phyloP scores from a whole-genome alignment of 140 eudicot genomes.

The Bidens hawaiensis region DNA sequence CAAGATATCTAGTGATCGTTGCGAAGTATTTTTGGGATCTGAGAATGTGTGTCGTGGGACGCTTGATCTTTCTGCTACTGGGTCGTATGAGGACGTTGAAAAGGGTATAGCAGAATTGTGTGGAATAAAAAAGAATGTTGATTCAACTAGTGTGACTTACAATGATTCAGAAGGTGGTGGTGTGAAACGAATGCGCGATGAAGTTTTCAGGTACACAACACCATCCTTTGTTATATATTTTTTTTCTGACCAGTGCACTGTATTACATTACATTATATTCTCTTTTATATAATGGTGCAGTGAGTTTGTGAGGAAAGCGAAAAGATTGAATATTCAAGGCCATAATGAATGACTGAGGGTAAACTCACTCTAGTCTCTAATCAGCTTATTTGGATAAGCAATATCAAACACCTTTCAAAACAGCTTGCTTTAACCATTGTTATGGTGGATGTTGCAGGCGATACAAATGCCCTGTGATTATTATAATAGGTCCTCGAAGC shows the following conservation, averaged over 20 bases:
- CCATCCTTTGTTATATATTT: background rate
- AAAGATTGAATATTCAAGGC: conserved; percentile 57
- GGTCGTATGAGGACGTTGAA: conserved; percentile 52
- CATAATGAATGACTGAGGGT: no score
- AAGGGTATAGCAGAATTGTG: conserved; percentile 44
- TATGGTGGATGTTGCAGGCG: no score
- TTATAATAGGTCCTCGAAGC: background rate
- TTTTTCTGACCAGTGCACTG: no score
- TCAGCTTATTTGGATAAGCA: background rate
- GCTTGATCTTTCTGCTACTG: conserved; percentile 56
- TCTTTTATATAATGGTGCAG: conserved; percentile 40
- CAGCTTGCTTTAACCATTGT: background rate
- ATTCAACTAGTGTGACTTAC: conserved; percentile 37
- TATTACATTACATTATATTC: no score
- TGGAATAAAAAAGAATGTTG: conserved; percentile 44
- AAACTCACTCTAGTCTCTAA: background rate
- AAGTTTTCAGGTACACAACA: conserved; percentile 57
- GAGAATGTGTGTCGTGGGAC: conserved; percentile 57
- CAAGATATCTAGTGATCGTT: conserved; percentile 43
- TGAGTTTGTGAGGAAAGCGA: conserved; percentile 45
- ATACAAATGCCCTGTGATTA: no score
- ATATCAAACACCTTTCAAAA: background rate
- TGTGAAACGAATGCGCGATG: conserved; percentile 62
- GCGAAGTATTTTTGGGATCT: conserved; percentile 61
- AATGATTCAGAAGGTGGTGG: conserved; percentile 49